Base-by-base conservation (phyloP, 345 rosid genomes). In the Psidium guajava region DNA sequence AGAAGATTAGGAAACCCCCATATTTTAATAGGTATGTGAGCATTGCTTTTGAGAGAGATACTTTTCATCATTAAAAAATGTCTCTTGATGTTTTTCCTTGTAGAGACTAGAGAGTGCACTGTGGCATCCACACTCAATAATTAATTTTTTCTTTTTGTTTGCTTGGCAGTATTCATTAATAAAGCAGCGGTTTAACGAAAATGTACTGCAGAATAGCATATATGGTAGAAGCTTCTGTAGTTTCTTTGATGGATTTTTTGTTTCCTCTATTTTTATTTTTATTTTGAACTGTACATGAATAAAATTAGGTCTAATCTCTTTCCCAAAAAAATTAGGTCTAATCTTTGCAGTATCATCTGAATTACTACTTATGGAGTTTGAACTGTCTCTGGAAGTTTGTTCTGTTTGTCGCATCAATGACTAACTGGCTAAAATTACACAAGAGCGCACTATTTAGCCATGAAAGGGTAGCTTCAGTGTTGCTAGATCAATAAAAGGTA, bases 1-100 rank as follows among this genome's bases (percentile, higher is more conserved):
- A 92, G 88, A 91, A 87, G 86, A 91, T 92, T 49, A 83, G 92
- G 54, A 92, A 92, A 86, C 94, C 94, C n/a, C 90, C 90, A 20
- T 91, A 92, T 54, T 92, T 92, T 80, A 91, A 91, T 88, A 88
- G 92, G 94, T 91, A 85, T 18, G 55, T 69, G 80, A 9, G 25
- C 80, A 36, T 36, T 69, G 13, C 42, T 36, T 64, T 69, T 69
- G 47, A 36, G 13, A 4, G 10, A 36, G 9, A 2, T 36, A 20
- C 80, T 69, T 69, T 69, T 69, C 24, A 69, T 18, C 40, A 36
- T 18, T 69, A 11, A 36, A 69, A 69, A 69, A 64, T 69, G 6
- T 69, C 47, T 69, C 25, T 69, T 69, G 80, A 36, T 69, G 80
- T 47, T 36, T 69, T 36, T 69, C 24, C 25, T 36, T 69, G 47